Percentiles rank a stretch among this genome's conserved stretches.
phyloP scores from a whole-genome alignment of 1,284 basidiomycete genomes.

The Caloboletus inedulis region DNA sequence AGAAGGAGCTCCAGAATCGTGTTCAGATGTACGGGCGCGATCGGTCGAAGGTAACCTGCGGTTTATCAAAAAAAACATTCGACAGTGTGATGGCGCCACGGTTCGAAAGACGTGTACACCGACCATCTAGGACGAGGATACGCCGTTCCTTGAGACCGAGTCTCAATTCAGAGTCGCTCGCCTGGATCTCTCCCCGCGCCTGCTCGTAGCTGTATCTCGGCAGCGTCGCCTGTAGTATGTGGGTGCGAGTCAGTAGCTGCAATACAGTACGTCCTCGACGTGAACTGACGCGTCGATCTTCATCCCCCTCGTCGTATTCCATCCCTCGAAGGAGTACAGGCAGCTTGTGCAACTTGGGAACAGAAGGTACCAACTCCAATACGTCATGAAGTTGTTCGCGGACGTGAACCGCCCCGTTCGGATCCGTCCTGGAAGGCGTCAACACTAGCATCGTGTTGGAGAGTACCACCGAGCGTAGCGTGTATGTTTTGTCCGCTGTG shows the following conservation, averaged over 20 bases:
- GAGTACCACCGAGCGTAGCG: conserved; percentile 75
- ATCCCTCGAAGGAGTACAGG: conserved; percentile 55
- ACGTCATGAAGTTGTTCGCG: conserved; percentile 74
- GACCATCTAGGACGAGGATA: conserved; percentile 71
- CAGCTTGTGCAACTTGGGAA: conserved; percentile 75
- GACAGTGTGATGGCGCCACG: conserved; percentile 1
- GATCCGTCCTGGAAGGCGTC: conserved; percentile 45
- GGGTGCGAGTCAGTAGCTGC: conserved; percentile 1
- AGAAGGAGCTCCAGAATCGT: conserved; percentile 72
- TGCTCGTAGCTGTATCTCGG: conserved; percentile 54
- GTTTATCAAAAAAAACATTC: neutral
- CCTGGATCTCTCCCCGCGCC: conserved; percentile 66
- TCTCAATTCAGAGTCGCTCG: conserved; percentile 72
- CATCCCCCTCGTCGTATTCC: conserved; percentile 65
- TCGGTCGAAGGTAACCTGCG: conserved; percentile 64
- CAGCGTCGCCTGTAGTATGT: conserved; percentile 20
- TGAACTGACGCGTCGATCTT: conserved; percentile 38
- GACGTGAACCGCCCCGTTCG: conserved; percentile 50
- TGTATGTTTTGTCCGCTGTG: conserved; percentile 74
- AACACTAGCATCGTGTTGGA: conserved; percentile 84
- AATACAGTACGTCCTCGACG: neutral
- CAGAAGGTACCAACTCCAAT: conserved; percentile 68
- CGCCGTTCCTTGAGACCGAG: conserved; percentile 60
- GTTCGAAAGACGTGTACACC: conserved; percentile 9
- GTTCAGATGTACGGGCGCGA: conserved; percentile 62